These are phyloP conservation scores for Pichia terricola DNA, from an alignment of 1,139 yeast genomes.

Conservation along the genomic window DNA sequence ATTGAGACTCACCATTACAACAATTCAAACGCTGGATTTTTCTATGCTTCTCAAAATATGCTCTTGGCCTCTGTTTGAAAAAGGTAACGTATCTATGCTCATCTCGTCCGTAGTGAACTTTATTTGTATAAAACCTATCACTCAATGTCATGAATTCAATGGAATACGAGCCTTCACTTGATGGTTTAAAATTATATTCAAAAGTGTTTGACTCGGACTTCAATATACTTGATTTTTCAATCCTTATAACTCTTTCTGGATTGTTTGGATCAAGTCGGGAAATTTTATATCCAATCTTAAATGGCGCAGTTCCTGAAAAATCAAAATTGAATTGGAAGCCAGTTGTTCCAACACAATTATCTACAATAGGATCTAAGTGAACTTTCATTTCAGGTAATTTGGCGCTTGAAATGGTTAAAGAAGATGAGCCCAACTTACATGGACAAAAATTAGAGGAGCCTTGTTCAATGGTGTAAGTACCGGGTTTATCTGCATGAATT, in stretches of 20 bases:
- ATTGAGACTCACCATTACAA: conserved; percentile 34
- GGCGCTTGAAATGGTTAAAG: conserved; percentile 18
- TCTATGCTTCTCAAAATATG: conserved; percentile 24
- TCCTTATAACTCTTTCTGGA: conserved; percentile 24
- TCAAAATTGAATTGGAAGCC: conserved; percentile 67
- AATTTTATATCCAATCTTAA: conserved; percentile 52
- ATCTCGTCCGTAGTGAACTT: conserved; percentile 28
- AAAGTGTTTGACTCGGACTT: conserved; percentile 22
- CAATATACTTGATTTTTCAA: conserved; percentile 27
- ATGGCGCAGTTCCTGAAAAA: conserved; percentile 75
- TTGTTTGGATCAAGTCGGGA: conserved; percentile 38
- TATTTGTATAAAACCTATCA: conserved; percentile 41
- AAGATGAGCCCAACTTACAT: conserved; percentile 31
- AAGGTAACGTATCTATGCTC: conserved; percentile 41
- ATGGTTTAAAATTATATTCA: conserved; percentile 64
- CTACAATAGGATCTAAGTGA: conserved; percentile 52
- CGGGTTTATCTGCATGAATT: conserved; percentile 44
- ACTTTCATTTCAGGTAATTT: conserved; percentile 46
- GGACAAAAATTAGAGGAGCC: conserved; percentile 55
- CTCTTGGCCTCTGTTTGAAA: conserved; percentile 41
- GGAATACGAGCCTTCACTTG: conserved; percentile 69
- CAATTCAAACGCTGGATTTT: conserved; percentile 20
- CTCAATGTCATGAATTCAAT: conserved; percentile 54
- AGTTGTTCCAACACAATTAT: conserved; percentile 85
- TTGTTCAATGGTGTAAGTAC: conserved; percentile 46